These are phyloP conservation scores for Aspergillus nidulans DNA, from an alignment of 495 filamentous ascomycete species.

Conservation along the genomic window DNA sequence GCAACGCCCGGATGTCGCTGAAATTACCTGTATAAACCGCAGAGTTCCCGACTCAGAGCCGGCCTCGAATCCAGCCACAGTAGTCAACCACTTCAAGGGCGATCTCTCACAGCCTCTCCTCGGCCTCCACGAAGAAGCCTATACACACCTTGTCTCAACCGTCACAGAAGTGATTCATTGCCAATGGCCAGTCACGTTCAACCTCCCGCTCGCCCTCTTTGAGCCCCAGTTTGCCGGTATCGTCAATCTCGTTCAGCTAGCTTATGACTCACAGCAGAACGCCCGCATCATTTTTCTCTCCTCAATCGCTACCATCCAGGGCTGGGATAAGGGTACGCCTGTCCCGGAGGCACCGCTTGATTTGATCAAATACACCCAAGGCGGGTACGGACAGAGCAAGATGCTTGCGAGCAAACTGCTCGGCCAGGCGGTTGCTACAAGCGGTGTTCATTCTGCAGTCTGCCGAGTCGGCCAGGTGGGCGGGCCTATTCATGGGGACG, in stretches of 20 bases:
- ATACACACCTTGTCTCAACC: conserved; percentile 30
- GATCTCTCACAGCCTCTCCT: conserved; percentile 43
- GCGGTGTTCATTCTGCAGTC: conserved; percentile 35
- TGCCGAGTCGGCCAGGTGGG: conserved; percentile 47
- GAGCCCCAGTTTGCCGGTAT: conserved; percentile 50
- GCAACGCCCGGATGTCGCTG: conserved; percentile 25
- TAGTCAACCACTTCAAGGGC: conserved; percentile 24
- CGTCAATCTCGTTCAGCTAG: conserved; percentile 45
- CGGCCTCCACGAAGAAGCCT: conserved; percentile 33
- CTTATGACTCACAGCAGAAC: conserved; percentile 28
- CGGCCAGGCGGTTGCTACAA: conserved; percentile 31
- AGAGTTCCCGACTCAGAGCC: not conserved
- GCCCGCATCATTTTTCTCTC: conserved; percentile 50
- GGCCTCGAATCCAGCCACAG: not conserved
- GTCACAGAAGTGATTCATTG: conserved; percentile 54
- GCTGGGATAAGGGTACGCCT: conserved; percentile 24
- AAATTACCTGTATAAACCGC: conserved; percentile 51
- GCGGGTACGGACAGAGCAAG: conserved; percentile 53
- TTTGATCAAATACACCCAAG: conserved; percentile 23
- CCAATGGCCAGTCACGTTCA: conserved; percentile 59
- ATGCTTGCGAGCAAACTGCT: conserved; percentile 46
- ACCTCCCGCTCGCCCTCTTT: conserved; percentile 47
- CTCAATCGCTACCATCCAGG: conserved; percentile 40
- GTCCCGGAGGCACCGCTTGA: conserved; percentile 35
- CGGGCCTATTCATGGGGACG: conserved; percentile 35